Conservation (phyloP, 257 asterid species). For the Nicotiana tomentosiformis region DNA sequence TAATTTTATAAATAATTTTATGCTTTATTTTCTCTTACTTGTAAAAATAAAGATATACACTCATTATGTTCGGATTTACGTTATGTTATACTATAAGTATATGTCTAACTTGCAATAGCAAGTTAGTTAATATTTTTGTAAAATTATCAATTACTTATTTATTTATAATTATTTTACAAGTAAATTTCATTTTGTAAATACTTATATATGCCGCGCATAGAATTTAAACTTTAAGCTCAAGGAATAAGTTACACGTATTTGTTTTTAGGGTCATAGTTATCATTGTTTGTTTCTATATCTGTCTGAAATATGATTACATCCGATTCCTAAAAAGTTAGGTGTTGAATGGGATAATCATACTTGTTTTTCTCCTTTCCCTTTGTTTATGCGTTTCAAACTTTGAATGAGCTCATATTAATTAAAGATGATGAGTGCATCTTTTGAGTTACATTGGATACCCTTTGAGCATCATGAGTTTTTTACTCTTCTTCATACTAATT, state of each 20-base stretch:
- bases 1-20: too few relatives aligned
- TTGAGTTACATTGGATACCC: conserved; percentile 48
- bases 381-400: too few relatives aligned
- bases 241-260: not conserved
- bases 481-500: conserved; percentile 17
- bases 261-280: not conserved
- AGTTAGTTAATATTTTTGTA: not conserved
- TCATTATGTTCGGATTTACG: too few relatives aligned
- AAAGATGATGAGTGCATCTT: conserved; percentile 45
- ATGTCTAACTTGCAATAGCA: not conserved
- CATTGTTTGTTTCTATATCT: not conserved
- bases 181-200: too few relatives aligned
- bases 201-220: too few relatives aligned
- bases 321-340: too few relatives aligned
- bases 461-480: not conserved
- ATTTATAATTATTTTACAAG: not conserved
- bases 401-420: not conserved
- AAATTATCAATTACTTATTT: too few relatives aligned
- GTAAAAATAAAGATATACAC: too few relatives aligned
- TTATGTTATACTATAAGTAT: too few relatives aligned
- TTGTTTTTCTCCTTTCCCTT: not conserved
- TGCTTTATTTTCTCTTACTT: too few relatives aligned
- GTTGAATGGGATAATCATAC: too few relatives aligned
- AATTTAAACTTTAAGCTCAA: too few relatives aligned
- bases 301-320: not conserved